These are phyloP conservation scores for Globisporangium megalacanthum DNA, from an alignment of 352 stramenopile genomes.

Conservation along the genomic window DNA sequence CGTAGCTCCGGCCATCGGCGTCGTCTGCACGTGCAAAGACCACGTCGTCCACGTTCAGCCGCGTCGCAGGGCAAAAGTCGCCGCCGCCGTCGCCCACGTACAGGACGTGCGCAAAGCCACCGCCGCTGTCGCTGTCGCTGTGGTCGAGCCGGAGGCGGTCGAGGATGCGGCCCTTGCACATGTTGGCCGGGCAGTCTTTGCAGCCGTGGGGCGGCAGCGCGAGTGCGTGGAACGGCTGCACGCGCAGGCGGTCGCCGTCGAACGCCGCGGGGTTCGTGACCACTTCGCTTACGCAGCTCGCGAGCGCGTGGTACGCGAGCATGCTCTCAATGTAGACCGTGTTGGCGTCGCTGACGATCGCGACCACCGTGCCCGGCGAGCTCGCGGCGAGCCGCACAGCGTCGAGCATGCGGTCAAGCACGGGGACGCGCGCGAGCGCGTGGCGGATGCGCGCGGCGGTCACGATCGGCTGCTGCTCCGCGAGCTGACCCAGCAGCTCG, in stretches of 20 bases:
- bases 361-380: constrained; percentile 32
- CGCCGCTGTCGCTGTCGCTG: too few relatives aligned
- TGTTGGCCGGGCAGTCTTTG: constrained; percentile 56
- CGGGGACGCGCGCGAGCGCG: constrained; percentile 42
- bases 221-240: constrained; percentile 49
- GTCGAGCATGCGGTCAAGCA: constrained; percentile 66
- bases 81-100: constrained; percentile 71
- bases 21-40: constrained; percentile 62
- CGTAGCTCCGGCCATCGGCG: constrained; percentile 37
- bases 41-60: constrained; percentile 37
- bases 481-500: constrained; percentile 43
- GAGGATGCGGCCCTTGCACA: constrained; percentile 79
- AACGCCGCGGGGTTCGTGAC: constrained; percentile 39
- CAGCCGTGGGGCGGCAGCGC: constrained; percentile 41
- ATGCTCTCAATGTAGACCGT: constrained; percentile 78
- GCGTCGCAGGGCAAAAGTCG: constrained; percentile 61
- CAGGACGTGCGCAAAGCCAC: constrained; percentile 35
- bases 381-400: constrained; percentile 44
- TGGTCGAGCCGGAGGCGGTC: constrained; percentile 31
- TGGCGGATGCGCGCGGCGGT: constrained; percentile 29
- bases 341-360: constrained; percentile 79
- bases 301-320: constrained; percentile 35
- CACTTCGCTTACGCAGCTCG: constrained; percentile 32
- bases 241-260: constrained; percentile 27
- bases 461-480: constrained; percentile 30